Evolutionary conservation across 202 grass and related monocot species (phyloP).

Genomic region (Dendrocalamus latiflorus): DNA sequence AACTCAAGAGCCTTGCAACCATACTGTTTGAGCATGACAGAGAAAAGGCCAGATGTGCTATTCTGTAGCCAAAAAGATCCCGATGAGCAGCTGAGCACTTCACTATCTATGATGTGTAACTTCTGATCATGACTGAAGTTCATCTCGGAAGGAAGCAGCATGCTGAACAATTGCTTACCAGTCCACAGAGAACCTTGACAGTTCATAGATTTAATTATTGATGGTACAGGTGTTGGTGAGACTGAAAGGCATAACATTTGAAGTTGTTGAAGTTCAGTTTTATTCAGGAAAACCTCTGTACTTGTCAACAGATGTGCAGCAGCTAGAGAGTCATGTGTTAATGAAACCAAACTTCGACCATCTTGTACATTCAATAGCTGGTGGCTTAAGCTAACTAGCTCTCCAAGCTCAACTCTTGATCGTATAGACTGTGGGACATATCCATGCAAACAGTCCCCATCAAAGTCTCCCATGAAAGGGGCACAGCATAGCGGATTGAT

Average conservation of each 20-base stretch:
- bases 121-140: conserved; percentile 39
- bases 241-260: conserved; percentile 57
- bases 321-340: too few species aligned
- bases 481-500: too few species aligned
- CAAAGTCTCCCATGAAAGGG: too few species aligned
- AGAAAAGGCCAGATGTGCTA: conserved; percentile 51
- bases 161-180: conserved; percentile 72
- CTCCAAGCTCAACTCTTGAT: too few species aligned
- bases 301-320: conserved; percentile 61
- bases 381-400: too few species aligned
- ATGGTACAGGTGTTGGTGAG: conserved; percentile 13
- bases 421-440: too few species aligned
- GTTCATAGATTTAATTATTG: conserved; percentile 48
- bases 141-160: conserved; percentile 60
- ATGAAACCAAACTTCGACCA: too few species aligned
- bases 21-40: conserved; percentile 57
- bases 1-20: conserved; percentile 55
- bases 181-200: conserved; percentile 50
- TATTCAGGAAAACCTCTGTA: conserved; percentile 43
- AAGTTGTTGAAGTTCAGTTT: conserved; percentile 71
- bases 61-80: conserved; percentile 64
- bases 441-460: too few species aligned
- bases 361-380: too few species aligned
- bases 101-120: conserved; percentile 38
- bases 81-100: conserved; percentile 45